These are phyloP conservation scores for Silene vulgaris DNA, from an alignment of 179 eudicot genomes.

Conservation along the genomic window DNA sequence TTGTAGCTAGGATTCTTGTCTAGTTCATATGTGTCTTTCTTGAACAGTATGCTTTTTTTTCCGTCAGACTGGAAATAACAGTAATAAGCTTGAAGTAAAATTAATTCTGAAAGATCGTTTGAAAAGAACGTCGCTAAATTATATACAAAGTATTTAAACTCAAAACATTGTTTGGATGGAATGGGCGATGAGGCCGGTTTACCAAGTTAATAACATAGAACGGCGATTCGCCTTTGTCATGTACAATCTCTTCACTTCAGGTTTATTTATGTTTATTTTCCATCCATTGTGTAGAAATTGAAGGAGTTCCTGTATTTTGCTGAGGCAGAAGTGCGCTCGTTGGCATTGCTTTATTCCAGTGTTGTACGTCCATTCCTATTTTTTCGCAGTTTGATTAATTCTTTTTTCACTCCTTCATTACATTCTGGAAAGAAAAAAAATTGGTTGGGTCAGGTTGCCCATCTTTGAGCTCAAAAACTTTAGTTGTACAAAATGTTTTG, in stretches of 20 bases:
- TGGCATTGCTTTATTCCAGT: constrained; percentile 65
- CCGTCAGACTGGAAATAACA: too few species aligned
- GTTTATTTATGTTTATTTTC: background rate
- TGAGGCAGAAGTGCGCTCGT: constrained; percentile 85
- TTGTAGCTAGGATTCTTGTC: too few species aligned
- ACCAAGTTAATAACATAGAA: background rate
- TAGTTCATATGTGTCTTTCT: too few species aligned
- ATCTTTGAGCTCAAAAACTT: background rate
- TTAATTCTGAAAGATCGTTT: too few species aligned
- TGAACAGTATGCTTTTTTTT: too few species aligned
- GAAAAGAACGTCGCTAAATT: too few species aligned
- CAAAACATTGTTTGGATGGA: too few species aligned
- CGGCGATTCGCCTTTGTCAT: background rate
- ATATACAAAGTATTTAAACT: too few species aligned
- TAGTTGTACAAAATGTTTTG: background rate
- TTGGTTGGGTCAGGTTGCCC: constrained; percentile 2
- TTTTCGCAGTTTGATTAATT: background rate
- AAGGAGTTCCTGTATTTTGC: constrained; percentile 71
- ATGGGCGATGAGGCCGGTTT: too few species aligned
- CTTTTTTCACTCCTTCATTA: background rate
- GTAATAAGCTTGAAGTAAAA: too few species aligned
- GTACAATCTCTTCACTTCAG: background rate
- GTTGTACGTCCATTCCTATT: constrained; percentile 48
- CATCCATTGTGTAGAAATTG: constrained; percentile 39
- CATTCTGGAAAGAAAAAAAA: background rate